phyloP scores from a whole-genome alignment of 805 yeast species.

The Candida stauntonica region DNA sequence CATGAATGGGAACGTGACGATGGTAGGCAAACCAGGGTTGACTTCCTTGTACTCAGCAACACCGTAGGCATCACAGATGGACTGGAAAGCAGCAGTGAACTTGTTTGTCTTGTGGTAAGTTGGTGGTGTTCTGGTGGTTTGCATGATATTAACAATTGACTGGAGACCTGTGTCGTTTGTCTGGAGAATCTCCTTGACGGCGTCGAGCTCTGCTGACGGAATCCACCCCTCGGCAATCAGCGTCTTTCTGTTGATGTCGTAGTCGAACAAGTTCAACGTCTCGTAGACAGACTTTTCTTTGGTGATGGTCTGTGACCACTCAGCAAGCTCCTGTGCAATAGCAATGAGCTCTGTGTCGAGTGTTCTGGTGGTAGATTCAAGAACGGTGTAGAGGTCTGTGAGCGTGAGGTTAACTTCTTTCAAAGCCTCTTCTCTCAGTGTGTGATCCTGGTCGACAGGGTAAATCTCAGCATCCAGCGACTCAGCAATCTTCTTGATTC shows the following conservation, averaged over 20 bases:
- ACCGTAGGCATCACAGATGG: constrained; percentile 94
- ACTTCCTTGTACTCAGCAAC: constrained; percentile 90
- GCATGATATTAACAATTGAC: constrained; percentile 52
- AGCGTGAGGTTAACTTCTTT: constrained; percentile 53
- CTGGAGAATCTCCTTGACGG: constrained; percentile 58
- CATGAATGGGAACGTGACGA: constrained; percentile 96
- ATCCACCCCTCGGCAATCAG: constrained; percentile 97
- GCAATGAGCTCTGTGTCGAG: constrained; percentile 73
- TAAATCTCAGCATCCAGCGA: constrained; percentile 83
- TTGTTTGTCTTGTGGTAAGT: constrained; percentile 93
- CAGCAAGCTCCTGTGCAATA: constrained; percentile 65
- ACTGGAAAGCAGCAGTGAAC: constrained; percentile 89
- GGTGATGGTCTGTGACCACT: constrained; percentile 64
- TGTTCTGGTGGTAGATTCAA: constrained; percentile 61
- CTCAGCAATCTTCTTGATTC: constrained; percentile 81
- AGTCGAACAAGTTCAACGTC: constrained; percentile 74
- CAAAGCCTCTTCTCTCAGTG: constrained; percentile 64
- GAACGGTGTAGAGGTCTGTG: constrained; percentile 59
- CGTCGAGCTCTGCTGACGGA: constrained; percentile 69
- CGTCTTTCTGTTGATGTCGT: constrained; percentile 69
- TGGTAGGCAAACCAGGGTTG: constrained; percentile 92
- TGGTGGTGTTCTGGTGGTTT: constrained; percentile 84
- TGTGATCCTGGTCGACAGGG: constrained; percentile 44
- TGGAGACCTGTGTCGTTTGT: constrained; percentile 60
- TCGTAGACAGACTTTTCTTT: constrained; percentile 85